A percentile compares a stretch with the other conserved stretches of the same genome.
Evolutionary conservation across 78 protist genomes (phyloP).

Genomic region (Dictyostelium intermedium): DNA sequence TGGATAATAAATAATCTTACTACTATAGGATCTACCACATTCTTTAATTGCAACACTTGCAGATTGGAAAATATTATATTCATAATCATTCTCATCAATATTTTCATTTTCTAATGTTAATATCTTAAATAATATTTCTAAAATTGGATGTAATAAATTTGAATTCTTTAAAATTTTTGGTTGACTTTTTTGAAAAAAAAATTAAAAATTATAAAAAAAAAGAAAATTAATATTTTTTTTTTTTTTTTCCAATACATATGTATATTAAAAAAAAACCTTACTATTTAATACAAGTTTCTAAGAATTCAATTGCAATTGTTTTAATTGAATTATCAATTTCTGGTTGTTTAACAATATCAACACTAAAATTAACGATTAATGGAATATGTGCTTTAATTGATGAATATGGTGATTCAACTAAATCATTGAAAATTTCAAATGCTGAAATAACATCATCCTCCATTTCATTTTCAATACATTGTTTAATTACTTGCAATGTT

Average conservation of each 20-base stretch:
- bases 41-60: slow-evolving; percentile 45
- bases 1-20: slow-evolving; percentile 20
- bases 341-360: neutral
- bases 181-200: slow-evolving; percentile 8
- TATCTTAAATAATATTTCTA: neutral
- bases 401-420: slow-evolving; percentile 56
- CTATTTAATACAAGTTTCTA: slow-evolving; percentile 30
- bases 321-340: slow-evolving; percentile 36
- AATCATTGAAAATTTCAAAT: slow-evolving; percentile 75
- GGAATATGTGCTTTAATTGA: slow-evolving; percentile 6
- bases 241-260: neutral
- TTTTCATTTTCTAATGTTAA: neutral
- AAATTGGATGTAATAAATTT: slow-evolving; percentile 28
- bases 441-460: slow-evolving; percentile 68
- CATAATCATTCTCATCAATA: slow-evolving; percentile 29
- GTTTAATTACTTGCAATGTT: slow-evolving; percentile 37
- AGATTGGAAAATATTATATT: slow-evolving; percentile 1
- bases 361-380: neutral
- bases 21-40: slow-evolving; percentile 14
- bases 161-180: slow-evolving; percentile 8
- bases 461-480: slow-evolving; percentile 49
- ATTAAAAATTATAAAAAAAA: neutral
- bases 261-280: neutral
- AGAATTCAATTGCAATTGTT: slow-evolving; percentile 44
- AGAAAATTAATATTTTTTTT: no score